Percentiles rank a stretch among this genome's conserved stretches.
Evolutionary conservation across 1,284 basidiomycete species (phyloP).

Genomic region (Ceratobasidium theobromae): DNA sequence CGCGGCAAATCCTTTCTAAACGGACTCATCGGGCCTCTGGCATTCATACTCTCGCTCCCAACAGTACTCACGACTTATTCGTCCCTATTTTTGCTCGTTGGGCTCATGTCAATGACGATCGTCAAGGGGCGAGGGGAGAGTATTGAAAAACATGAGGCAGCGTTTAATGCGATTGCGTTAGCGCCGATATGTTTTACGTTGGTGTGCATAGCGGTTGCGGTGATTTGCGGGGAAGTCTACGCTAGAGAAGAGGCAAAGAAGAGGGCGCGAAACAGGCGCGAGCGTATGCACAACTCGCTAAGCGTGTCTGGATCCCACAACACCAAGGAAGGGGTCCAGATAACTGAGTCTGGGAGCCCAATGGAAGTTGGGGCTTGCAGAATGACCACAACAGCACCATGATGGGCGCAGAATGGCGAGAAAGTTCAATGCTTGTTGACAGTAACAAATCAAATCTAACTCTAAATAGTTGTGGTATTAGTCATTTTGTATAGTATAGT

Average conservation of each 20-base stretch:
- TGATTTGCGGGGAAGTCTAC: constrained; percentile 9
- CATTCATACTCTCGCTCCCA: constrained; percentile 12
- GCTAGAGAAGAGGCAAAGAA: background rate
- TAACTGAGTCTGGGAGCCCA: too few relatives aligned
- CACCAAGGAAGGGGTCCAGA: too few relatives aligned
- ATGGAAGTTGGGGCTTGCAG: too few relatives aligned
- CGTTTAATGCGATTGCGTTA: constrained; percentile 12
- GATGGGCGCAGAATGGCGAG: too few relatives aligned
- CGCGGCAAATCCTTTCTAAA: constrained; percentile 15
- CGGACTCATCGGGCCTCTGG: constrained; percentile 19
- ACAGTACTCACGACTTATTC: constrained; percentile 26
- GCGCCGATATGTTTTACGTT: constrained; percentile 4
- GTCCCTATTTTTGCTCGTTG: constrained; percentile 12
- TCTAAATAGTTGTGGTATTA: too few relatives aligned
- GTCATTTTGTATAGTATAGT: too few relatives aligned
- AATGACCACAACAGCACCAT: too few relatives aligned
- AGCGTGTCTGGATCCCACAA: too few relatives aligned
- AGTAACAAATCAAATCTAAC: too few relatives aligned
- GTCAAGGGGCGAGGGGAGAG: background rate
- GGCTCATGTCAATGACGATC: constrained; percentile 26
- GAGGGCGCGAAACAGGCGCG: too few relatives aligned
- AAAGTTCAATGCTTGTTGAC: too few relatives aligned
- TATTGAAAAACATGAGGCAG: background rate
- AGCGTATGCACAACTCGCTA: too few relatives aligned
- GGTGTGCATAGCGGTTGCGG: background rate